Percentiles rank a stretch among this genome's conserved stretches.
These are phyloP conservation scores for Achlya hypogyna DNA, from an alignment of 352 stramenopile genomes.

Conservation along the genomic window DNA sequence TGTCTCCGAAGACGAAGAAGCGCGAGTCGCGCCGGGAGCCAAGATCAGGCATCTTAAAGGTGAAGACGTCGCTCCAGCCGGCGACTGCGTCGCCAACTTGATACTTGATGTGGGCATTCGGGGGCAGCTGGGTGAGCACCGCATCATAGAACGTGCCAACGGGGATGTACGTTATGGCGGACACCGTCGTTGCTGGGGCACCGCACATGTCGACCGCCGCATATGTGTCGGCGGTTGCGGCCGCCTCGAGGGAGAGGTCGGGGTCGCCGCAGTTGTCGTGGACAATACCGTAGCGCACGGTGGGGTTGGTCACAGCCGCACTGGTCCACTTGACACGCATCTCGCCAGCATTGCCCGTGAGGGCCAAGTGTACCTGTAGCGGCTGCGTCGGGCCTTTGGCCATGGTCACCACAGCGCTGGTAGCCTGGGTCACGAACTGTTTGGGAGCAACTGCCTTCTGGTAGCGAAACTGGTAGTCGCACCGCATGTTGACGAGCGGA, in stretches of 20 bases:
- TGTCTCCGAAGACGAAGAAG: slow-evolving; percentile 70
- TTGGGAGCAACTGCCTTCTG: slow-evolving; percentile 22
- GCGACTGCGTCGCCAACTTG: slow-evolving; percentile 14
- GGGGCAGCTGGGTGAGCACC: slow-evolving; percentile 26
- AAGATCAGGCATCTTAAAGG: slow-evolving; percentile 24
- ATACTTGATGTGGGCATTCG: slow-evolving; percentile 35
- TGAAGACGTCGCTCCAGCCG: slow-evolving; percentile 19
- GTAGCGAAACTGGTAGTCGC: slow-evolving; percentile 37
- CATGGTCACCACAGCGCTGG: slow-evolving; percentile 30
- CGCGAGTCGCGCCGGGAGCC: slow-evolving; percentile 23
- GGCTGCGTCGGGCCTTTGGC: slow-evolving; percentile 30
- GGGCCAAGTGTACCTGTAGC: slow-evolving; percentile 29
- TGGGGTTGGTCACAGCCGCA: slow-evolving; percentile 28
- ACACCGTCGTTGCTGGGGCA: slow-evolving; percentile 29
- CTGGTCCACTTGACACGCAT: slow-evolving; percentile 54
- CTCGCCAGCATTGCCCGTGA: slow-evolving; percentile 26
- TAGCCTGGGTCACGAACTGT: slow-evolving; percentile 27
- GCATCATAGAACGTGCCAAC: slow-evolving; percentile 37
- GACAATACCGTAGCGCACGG: slow-evolving; percentile 31
- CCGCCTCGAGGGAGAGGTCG: background rate
- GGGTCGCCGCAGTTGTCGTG: slow-evolving; percentile 7
- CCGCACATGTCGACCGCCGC: slow-evolving; percentile 39
- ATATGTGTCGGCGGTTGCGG: slow-evolving; percentile 27
- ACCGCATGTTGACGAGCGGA: slow-evolving; percentile 41
- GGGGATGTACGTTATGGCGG: slow-evolving; percentile 24